Percentiles rank a stretch among this genome's conserved stretches.
Evolutionary conservation across 179 eudicot genomes (phyloP).

Genomic region (Nepenthes alata): DNA sequence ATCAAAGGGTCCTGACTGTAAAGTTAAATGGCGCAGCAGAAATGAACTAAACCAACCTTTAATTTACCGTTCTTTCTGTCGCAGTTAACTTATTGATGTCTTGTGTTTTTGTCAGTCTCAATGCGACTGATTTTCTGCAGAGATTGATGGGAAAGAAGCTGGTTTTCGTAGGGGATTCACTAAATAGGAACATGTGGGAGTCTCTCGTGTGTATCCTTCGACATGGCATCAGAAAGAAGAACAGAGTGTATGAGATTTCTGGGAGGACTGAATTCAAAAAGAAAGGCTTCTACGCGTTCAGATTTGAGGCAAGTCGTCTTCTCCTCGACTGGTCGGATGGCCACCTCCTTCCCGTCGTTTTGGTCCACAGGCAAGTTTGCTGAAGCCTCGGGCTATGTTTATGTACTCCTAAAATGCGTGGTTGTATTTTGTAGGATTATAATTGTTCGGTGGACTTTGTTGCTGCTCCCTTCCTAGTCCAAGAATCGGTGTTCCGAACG

Average conservation of each 20-base stretch:
- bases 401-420: background rate
- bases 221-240: constrained; percentile 30
- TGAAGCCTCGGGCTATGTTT: background rate
- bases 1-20: no score
- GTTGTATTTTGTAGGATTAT: constrained; percentile 44
- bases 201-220: constrained; percentile 55
- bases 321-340: background rate
- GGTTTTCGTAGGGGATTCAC: constrained; percentile 78
- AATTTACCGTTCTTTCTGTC: background rate
- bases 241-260: constrained; percentile 36
- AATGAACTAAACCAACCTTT: background rate
- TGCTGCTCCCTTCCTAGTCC: constrained; percentile 64
- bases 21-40: no score
- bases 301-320: constrained; percentile 55
- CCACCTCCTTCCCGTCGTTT: background rate
- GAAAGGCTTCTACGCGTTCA: constrained; percentile 70
- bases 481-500: constrained; percentile 32
- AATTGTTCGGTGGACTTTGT: constrained; percentile 77
- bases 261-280: constrained; percentile 58
- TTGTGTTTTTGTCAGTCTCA: constrained; percentile 30
- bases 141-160: constrained; percentile 61
- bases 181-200: constrained; percentile 86
- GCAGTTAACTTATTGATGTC: background rate
- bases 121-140: constrained; percentile 75
- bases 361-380: background rate